Evolutionary conservation across 2,329 filamentous ascomycete species (phyloP).

Genomic region (Fonsecaea pugnacius): DNA sequence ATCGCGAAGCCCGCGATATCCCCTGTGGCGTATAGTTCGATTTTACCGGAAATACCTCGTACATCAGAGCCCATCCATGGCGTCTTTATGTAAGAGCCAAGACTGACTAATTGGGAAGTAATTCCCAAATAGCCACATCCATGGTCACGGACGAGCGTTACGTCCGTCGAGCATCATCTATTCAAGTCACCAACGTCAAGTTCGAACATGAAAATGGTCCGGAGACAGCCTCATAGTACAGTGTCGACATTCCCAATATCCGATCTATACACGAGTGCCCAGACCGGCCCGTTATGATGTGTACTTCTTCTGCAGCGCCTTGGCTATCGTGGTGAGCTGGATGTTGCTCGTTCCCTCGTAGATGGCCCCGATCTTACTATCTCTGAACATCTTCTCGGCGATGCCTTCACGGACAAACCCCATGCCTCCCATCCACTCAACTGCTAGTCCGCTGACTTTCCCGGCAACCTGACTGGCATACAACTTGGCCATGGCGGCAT

Average conservation of each 20-base stretch:
- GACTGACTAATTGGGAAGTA: background rate
- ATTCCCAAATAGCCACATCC: background rate
- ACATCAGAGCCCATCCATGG: background rate
- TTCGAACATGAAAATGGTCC: background rate
- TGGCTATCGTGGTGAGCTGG: conserved; percentile 72
- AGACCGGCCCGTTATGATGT: conserved; percentile 51
- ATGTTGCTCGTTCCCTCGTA: conserved; percentile 82
- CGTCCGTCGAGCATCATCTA: background rate
- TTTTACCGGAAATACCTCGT: background rate
- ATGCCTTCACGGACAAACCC: conserved; percentile 95
- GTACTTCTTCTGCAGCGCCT: conserved; percentile 71
- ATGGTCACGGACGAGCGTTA: background rate
- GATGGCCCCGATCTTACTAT: conserved; percentile 98
- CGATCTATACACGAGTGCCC: conserved; percentile 6
- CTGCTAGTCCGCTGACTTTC: conserved; percentile 78
- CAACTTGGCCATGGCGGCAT: conserved; percentile 98
- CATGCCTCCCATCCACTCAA: conserved; percentile 99
- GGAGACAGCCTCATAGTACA: conserved; percentile 4
- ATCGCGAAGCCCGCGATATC: background rate
- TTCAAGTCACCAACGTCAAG: background rate
- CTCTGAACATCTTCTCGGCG: conserved; percentile 96
- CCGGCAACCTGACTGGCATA: conserved; percentile 92
- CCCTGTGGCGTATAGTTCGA: conserved; percentile 4
- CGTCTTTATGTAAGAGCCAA: conserved; percentile 9
- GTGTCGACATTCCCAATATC: conserved; percentile 1